A percentile compares a stretch with the other conserved stretches of the same genome.
Evolutionary conservation across 257 asterid species (phyloP).

Genomic region (Cordia subcordata): DNA sequence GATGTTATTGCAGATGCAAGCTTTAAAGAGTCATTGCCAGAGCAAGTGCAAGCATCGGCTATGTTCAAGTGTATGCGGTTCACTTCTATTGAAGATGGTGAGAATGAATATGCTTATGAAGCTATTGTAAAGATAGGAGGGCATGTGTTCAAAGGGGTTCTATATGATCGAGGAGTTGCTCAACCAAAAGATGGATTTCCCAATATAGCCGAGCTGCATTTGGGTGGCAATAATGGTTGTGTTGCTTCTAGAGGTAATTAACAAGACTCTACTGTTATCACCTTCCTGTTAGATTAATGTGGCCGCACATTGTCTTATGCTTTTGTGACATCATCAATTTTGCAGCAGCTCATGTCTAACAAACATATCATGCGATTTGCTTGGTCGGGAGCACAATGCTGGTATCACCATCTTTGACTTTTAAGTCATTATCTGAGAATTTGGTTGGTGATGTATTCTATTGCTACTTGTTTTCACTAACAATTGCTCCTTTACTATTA

Average conservation of each 20-base stretch:
- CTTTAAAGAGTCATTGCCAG: constrained; percentile 55
- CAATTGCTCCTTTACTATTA: no score
- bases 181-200: constrained; percentile 43
- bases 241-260: constrained; percentile 12
- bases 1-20: constrained; percentile 28
- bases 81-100: constrained; percentile 63
- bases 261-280: no score
- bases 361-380: no score
- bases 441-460: no score
- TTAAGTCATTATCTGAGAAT: no score
- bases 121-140: constrained; percentile 74
- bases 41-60: constrained; percentile 73
- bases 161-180: constrained; percentile 65
- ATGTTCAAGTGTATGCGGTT: constrained; percentile 70
- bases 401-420: no score
- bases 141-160: constrained; percentile 71
- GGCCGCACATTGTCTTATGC: neutral
- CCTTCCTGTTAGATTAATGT: neutral
- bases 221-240: constrained; percentile 39
- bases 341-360: neutral
- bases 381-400: no score
- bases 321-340: neutral
- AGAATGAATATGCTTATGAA: constrained; percentile 72
- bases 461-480: no score
- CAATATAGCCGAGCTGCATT: constrained; percentile 55